Conservation (phyloP, 2,329 filamentous ascomycete species). For the Epichloe amarillans region DNA sequence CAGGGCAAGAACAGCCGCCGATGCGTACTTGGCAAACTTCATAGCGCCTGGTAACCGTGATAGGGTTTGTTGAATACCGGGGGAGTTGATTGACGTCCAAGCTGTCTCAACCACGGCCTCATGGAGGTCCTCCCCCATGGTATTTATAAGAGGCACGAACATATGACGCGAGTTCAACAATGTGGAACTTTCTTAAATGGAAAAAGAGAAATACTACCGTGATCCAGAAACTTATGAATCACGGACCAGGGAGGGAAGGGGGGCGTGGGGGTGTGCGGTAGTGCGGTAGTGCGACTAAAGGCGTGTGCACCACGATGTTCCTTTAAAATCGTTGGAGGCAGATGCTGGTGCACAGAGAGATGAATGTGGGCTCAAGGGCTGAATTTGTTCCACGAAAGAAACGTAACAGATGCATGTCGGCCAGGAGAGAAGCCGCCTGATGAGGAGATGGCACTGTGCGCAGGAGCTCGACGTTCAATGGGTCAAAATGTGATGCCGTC, state of each 20-base stretch:
- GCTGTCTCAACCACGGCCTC: conserved; percentile 2
- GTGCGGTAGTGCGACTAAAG: neutral
- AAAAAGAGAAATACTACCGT: neutral
- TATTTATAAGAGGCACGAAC: conserved; percentile 9
- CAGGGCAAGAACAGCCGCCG: conserved; percentile 9
- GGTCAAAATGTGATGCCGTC: neutral
- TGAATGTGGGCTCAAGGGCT: neutral
- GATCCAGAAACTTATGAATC: neutral
- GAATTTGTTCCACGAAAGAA: neutral
- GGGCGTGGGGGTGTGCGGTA: neutral
- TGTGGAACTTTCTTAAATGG: neutral
- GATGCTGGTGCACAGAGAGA: neutral
- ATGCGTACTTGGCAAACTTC: conserved; percentile 11
- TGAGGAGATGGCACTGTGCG: neutral
- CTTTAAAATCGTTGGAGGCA: neutral
- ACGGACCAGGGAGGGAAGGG: neutral
- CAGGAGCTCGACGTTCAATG: neutral
- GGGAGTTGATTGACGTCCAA: conserved; percentile 1
- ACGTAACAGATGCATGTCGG: neutral
- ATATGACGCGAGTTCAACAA: neutral
- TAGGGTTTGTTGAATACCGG: conserved; percentile 4
- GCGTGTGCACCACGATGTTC: neutral
- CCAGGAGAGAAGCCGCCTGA: neutral
- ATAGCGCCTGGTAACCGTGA: conserved; percentile 6
- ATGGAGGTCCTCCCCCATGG: conserved; percentile 3